Percentiles rank a stretch among this genome's conserved stretches.
Evolutionary conservation across 2,329 filamentous ascomycete species (phyloP).

Genomic region (Diaporthe vexans): DNA sequence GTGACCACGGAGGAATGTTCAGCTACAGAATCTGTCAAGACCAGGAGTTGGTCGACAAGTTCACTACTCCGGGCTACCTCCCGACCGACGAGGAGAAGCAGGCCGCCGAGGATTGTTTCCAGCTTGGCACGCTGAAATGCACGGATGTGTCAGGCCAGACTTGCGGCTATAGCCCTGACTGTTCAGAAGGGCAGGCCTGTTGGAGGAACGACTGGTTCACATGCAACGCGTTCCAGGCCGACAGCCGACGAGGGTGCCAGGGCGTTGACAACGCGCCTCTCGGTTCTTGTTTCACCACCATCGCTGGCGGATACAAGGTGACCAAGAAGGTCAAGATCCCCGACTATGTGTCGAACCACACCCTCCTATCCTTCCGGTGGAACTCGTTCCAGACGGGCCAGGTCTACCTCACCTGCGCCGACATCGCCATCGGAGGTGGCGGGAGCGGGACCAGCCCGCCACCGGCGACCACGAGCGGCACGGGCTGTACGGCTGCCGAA

Average conservation of each 20-base stretch:
- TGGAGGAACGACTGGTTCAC: constrained; percentile 69
- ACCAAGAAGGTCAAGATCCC: constrained; percentile 66
- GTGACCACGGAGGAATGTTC: constrained; percentile 71
- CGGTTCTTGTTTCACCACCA: constrained; percentile 64
- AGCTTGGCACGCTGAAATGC: constrained; percentile 61
- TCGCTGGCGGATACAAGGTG: constrained; percentile 67
- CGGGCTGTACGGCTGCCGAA: constrained; percentile 50
- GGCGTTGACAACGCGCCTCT: constrained; percentile 61
- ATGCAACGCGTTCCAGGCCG: constrained; percentile 60
- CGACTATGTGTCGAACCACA: constrained; percentile 63
- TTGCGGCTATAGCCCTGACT: constrained; percentile 65
- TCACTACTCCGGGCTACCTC: constrained; percentile 61
- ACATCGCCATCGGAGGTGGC: constrained; percentile 58
- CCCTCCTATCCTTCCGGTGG: constrained; percentile 66
- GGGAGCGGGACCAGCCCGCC: constrained; percentile 37
- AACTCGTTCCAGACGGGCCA: constrained; percentile 68
- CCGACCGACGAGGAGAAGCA: constrained; percentile 67
- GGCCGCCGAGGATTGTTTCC: constrained; percentile 66
- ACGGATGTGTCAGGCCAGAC: constrained; percentile 64
- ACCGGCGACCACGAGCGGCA: constrained; percentile 39
- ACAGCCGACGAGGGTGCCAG: constrained; percentile 56
- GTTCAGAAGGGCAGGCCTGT: constrained; percentile 58
- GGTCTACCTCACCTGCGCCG: constrained; percentile 67
- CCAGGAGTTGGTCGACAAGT: constrained; percentile 64
- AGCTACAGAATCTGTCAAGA: constrained; percentile 67